These are phyloP conservation scores for Pyrus pyrifolia DNA, from an alignment of 306 rosid genomes.

Conservation along the genomic window DNA sequence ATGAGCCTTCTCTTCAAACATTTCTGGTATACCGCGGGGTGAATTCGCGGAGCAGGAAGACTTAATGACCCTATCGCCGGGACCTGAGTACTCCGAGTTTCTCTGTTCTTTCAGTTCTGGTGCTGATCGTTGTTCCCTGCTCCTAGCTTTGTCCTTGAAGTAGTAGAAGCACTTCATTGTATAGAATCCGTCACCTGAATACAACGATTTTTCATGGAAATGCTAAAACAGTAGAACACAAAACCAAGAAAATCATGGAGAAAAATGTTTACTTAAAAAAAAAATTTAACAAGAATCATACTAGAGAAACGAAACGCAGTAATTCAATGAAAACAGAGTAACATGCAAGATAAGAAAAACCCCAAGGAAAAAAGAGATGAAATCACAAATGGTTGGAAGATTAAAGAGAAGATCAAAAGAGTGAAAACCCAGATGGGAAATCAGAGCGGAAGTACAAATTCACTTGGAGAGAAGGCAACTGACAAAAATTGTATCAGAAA, in stretches of 20 bases:
- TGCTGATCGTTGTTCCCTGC: conserved; percentile 54
- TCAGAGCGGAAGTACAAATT: not conserved
- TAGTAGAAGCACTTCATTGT: conserved; percentile 71
- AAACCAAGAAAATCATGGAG: not conserved
- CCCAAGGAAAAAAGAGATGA: not conserved
- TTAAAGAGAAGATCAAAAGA: not conserved
- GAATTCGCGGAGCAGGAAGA: conserved; percentile 49
- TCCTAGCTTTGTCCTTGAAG: conserved; percentile 41
- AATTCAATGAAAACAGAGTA: not conserved
- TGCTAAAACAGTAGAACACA: not conserved
- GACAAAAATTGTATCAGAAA: not conserved
- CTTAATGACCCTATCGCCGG: conserved; percentile 36
- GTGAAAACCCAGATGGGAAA: conserved; percentile 4
- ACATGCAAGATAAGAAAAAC: not conserved
- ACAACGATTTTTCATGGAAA: too few relatives aligned
- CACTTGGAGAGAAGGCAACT: not conserved
- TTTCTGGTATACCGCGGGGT: conserved; percentile 60
- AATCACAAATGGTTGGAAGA: not conserved
- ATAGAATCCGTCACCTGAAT: not conserved
- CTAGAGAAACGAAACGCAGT: not conserved
- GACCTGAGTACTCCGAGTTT: conserved; percentile 35
- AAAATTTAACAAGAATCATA: too few relatives aligned
- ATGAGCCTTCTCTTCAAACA: conserved; percentile 78
- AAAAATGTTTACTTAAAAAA: not conserved
- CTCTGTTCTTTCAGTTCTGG: conserved; percentile 48